These are phyloP conservation scores for Paraglomus brasilianum DNA, from an alignment of 192 early-diverging fungal species.

Conservation along the genomic window DNA sequence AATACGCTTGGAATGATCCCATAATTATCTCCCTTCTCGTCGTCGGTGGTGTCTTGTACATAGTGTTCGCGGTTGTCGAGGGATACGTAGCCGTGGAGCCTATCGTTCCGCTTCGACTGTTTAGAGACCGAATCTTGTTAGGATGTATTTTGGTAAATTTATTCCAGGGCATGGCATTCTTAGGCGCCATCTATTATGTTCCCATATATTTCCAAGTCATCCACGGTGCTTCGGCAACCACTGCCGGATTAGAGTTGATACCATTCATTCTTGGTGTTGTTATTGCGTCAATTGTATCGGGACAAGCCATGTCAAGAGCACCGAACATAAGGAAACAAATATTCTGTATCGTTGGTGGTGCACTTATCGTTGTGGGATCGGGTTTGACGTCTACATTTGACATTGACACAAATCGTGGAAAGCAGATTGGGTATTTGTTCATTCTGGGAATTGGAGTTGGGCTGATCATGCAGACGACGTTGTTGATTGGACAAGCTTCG, in stretches of 20 bases:
- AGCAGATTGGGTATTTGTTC: slow-evolving; percentile 63
- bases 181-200: slow-evolving; percentile 66
- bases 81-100: slow-evolving; percentile 62
- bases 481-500: slow-evolving; percentile 66
- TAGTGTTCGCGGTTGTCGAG: slow-evolving; percentile 64
- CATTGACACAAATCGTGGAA: slow-evolving; percentile 42
- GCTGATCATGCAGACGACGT: slow-evolving; percentile 64
- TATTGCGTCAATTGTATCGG: slow-evolving; percentile 59
- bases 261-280: slow-evolving; percentile 74
- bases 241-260: slow-evolving; percentile 69
- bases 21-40: slow-evolving; percentile 54
- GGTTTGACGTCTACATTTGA: slow-evolving; percentile 56
- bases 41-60: slow-evolving; percentile 48
- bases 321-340: slow-evolving; percentile 53
- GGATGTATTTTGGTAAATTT: slow-evolving; percentile 46
- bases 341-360: slow-evolving; percentile 62
- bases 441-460: slow-evolving; percentile 76
- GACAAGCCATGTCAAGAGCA: slow-evolving; percentile 57
- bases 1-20: slow-evolving; percentile 65
- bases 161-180: slow-evolving; percentile 47
- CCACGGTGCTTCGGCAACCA: slow-evolving; percentile 60
- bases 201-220: slow-evolving; percentile 75
- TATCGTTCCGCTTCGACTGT: slow-evolving; percentile 63
- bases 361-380: slow-evolving; percentile 58
- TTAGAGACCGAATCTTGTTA: slow-evolving; percentile 46